Evolutionary conservation across 495 filamentous ascomycete species (phyloP), one percentile per base, ranked within the genome.

Genomic region (Aspergillus sclerotiicarbonarius): DNA sequence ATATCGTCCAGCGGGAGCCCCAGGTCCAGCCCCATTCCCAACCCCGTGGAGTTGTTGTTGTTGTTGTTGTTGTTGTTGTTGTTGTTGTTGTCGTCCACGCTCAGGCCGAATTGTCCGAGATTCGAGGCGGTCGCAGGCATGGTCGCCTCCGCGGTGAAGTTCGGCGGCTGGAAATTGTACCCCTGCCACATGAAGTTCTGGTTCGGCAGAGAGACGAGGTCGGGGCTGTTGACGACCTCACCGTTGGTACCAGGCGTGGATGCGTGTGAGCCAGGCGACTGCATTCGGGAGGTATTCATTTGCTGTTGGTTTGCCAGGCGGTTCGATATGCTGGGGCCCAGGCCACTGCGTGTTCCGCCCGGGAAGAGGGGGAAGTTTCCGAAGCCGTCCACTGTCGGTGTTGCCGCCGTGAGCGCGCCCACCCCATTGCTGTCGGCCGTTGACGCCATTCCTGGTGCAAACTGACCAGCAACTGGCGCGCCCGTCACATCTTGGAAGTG

Each of bases 111-210:
- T 13, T 61, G 62, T 4, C 62, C 31, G 8, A 74, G 59, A 0
- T 54, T 21, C 19, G 67, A 41, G 8, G 60, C 51, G 4, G 63
- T 62, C 51, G 62, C 66, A 39, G 67, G 66, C 16, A 64, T 58
- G 4, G 64, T 20, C 12, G 60, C 20, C 6, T 65, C 62, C 8
- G 64, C 62, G 0, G 65, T 10, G 13, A 68, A 55, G 32, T 61
- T 64, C 29, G 54, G 66, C 6, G 68, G 67, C 41, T 74, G 70
- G 60, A 73, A 71, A 50, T 70, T 73, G 53, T 76, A 75, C 6
- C 73, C 70, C 60, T 76, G 75, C 75, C 75, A 79, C 30, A 75
- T 64, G 44, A 76, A 79, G 39, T 76, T 76, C 29, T 75, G 72
- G 56, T 75, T 75, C 0, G 76, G 76, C 33, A 79, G 71, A 6